Base-by-base conservation (phyloP, 75 land plant genomes). In the Adiantum capillusveneris region DNA sequence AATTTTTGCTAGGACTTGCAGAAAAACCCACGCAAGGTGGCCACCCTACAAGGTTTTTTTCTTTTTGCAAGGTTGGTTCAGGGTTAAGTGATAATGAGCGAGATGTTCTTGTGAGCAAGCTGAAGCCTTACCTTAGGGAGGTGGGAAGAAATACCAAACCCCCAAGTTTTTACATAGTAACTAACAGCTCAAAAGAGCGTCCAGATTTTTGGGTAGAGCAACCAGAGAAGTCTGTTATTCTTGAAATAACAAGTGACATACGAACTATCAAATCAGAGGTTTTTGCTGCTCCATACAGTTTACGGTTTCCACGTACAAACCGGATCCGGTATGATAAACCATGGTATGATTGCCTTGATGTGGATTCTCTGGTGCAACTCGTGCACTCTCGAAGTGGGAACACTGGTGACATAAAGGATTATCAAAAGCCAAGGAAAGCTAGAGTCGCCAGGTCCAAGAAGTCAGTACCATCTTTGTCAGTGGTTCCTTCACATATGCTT, bases 181-280 rank as follows among this genome's bases (percentile, higher is more conserved):
- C 98, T 53, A 89, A 93, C 63, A 72, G 74, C 61, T 75, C 87
- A 43, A 93, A 93, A 73, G 98, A 89, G 72, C 81, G 96, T 45
- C 98, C 98, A 53, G 98, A 93, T 77, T 91, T 93, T 61, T 93
- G 98, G 98, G 73, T 93, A 69, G 90, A 85, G 1, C 83, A 80
- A 69, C 98, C 98, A 57, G 98, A 93, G 29, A 93, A 83, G 90
- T 93, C 28, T 55, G 78, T 94, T 21, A 83, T 94, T 31, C 75
- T 94, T 31, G 85, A 88, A 30, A 90, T 94, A 26, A 79, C 85
- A 41, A 94, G 98, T 75, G 98, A 94, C 57, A 90, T 94, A 9
- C 83, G 98, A 49, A 89, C 87, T 43, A 85, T 94, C 25, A 82
- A 79, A 24, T 84, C 98, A 16, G 90, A 90, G 81, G 98, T 84